A percentile compares a stretch with the other conserved stretches of the same genome.
phyloP scores from a whole-genome alignment of 1,284 basidiomycete species.

The Ustilago vetiveriae region DNA sequence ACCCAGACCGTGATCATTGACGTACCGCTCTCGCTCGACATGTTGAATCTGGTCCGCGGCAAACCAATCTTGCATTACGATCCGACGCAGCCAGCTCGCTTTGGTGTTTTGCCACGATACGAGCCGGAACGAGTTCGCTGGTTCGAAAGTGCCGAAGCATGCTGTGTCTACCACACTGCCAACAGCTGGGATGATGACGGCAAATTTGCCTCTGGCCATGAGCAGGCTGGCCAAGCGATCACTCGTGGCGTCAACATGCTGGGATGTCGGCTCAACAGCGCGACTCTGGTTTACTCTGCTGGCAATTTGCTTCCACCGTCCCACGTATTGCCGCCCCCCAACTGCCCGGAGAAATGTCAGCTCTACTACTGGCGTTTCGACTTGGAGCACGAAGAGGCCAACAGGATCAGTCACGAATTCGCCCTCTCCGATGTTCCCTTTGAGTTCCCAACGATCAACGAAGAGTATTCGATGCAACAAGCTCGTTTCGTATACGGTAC shows the following conservation, averaged over 20 bases:
- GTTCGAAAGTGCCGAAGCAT: conserved; percentile 68
- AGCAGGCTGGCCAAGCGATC: not conserved
- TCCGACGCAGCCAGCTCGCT: conserved; percentile 67
- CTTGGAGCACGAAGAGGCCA: conserved; percentile 9
- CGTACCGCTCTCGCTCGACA: conserved; percentile 70
- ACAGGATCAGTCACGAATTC: conserved; percentile 68
- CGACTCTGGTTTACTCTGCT: conserved; percentile 70
- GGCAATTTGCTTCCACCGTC: conserved; percentile 68
- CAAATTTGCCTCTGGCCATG: conserved; percentile 41
- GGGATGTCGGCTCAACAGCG: conserved; percentile 70
- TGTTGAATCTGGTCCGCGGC: conserved; percentile 69
- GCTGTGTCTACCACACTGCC: conserved; percentile 71
- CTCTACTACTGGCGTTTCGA: conserved; percentile 70
- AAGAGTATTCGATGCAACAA: conserved; percentile 65
- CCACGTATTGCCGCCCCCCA: conserved; percentile 58
- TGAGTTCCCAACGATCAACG: conserved; percentile 70
- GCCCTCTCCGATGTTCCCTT: conserved; percentile 70
- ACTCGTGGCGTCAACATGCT: conserved; percentile 66
- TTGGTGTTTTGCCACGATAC: conserved; percentile 70
- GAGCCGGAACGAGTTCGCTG: conserved; percentile 65
- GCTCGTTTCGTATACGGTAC: conserved; percentile 68
- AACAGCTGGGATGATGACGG: conserved; percentile 69
- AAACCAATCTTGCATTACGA: conserved; percentile 70
- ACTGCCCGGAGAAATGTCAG: conserved; percentile 69
- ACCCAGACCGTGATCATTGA: conserved; percentile 70